A percentile compares a stretch with the other conserved stretches of the same genome.
Conservation (phyloP, 1,139 yeast genomes). For the Blastobotrys persicus region DNA sequence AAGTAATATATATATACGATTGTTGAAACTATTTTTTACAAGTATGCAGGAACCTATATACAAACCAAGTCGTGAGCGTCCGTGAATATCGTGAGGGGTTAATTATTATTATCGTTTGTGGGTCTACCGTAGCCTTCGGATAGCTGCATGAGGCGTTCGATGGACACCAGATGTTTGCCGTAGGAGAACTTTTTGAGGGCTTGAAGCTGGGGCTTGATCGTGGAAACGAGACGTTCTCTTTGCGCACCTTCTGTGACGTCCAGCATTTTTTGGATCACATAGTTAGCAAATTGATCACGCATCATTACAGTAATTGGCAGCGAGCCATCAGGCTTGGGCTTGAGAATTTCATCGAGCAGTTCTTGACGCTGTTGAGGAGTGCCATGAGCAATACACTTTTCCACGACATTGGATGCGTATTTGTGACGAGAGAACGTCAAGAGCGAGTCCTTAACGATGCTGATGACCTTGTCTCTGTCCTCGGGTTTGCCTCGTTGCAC, state of each 20-base stretch:
- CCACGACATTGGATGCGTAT: conserved; percentile 96
- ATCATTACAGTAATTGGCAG: conserved; percentile 61
- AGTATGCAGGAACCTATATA: conserved; percentile 1
- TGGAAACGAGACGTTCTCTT: conserved; percentile 38
- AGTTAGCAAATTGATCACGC: conserved; percentile 97
- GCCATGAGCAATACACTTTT: conserved; percentile 83
- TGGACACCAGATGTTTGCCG: conserved; percentile 86
- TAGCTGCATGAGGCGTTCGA: conserved; percentile 56
- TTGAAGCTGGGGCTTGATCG: conserved; percentile 42
- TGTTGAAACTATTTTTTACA: not conserved
- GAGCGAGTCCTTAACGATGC: conserved; percentile 54
- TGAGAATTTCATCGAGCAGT: conserved; percentile 62
- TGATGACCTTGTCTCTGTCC: conserved; percentile 52
- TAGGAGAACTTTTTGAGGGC: conserved; percentile 43
- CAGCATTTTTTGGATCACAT: conserved; percentile 91
- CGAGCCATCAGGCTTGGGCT: conserved; percentile 45
- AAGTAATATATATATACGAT: not conserved
- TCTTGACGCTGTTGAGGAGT: conserved; percentile 56
- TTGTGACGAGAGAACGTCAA: conserved; percentile 88
- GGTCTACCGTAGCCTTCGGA: conserved; percentile 6
- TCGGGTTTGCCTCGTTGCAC: conserved; percentile 69
- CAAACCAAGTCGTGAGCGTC: conserved; percentile 9
- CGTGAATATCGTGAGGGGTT: conserved; percentile 1
- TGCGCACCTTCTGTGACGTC: conserved; percentile 71
- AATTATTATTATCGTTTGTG: conserved; percentile 1